Conservation (phyloP, 495 filamentous ascomycete species). For the Penicillium paradoxum region DNA sequence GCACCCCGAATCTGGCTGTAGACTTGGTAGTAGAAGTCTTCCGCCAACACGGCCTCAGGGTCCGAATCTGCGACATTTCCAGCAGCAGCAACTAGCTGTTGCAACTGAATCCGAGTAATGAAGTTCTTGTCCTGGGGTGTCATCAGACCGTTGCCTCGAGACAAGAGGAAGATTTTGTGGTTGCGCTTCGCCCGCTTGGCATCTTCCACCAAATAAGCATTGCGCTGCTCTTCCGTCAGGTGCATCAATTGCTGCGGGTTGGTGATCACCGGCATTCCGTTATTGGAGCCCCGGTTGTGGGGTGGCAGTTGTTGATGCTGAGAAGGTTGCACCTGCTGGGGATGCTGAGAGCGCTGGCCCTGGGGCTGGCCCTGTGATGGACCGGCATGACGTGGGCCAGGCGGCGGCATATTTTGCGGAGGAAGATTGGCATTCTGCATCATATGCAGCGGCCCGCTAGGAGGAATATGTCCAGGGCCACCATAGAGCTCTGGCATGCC, state of each 20-base stretch:
- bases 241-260: slow-evolving; percentile 70
- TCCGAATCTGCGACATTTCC: slow-evolving; percentile 77
- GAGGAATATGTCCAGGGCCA: slow-evolving; percentile 38
- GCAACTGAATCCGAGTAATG: slow-evolving; percentile 94
- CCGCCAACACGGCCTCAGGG: slow-evolving; percentile 70
- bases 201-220: slow-evolving; percentile 78
- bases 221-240: slow-evolving; percentile 72
- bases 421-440: slow-evolving; percentile 38
- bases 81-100: slow-evolving; percentile 88
- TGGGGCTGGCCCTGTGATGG: slow-evolving; percentile 22
- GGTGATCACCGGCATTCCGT: slow-evolving; percentile 52
- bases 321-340: slow-evolving; percentile 36
- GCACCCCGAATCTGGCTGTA: slow-evolving; percentile 88
- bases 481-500: slow-evolving; percentile 42
- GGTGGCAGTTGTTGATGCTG: slow-evolving; percentile 27
- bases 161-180: slow-evolving; percentile 93
- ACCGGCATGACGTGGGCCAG: slow-evolving; percentile 27
- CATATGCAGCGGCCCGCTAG: slow-evolving; percentile 35
- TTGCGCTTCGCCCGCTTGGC: slow-evolving; percentile 94
- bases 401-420: slow-evolving; percentile 30
- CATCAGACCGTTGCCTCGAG: slow-evolving; percentile 95
- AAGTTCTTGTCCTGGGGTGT: slow-evolving; percentile 99
- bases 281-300: slow-evolving; percentile 22
- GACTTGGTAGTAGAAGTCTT: slow-evolving; percentile 99
- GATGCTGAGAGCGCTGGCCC: slow-evolving; percentile 32